A percentile compares a stretch with the other conserved stretches of the same genome.
These are phyloP conservation scores for Bromus sterilis DNA, from an alignment of 176 grass and related monocot genomes.

Conservation along the genomic window DNA sequence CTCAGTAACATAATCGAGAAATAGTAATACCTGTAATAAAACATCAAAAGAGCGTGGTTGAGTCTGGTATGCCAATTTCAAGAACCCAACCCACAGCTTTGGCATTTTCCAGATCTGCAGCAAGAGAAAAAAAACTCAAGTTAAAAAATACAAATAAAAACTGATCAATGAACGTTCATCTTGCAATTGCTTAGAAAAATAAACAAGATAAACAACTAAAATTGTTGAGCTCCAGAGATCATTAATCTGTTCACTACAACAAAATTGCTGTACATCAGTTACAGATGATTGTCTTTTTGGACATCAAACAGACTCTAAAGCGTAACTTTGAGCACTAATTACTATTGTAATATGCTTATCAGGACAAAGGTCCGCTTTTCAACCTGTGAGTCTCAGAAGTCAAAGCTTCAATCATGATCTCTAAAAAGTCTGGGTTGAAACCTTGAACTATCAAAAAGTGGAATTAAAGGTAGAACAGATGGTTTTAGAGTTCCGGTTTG, in stretches of 20 bases:
- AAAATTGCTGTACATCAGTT: neutral
- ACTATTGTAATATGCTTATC: neutral
- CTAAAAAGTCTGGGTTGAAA: neutral
- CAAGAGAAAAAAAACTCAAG: conserved; percentile 3
- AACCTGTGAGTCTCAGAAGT: neutral
- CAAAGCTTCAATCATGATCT: neutral
- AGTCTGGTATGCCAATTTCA: conserved; percentile 86
- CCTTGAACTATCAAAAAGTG: too few relatives aligned
- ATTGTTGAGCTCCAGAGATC: neutral
- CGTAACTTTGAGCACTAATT: neutral
- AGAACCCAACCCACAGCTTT: conserved; percentile 91
- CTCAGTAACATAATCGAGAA: neutral
- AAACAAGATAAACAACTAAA: conserved; percentile 8
- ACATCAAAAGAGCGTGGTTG: conserved; percentile 89
- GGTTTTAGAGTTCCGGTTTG: neutral
- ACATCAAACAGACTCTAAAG: neutral
- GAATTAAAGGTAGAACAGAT: too few relatives aligned
- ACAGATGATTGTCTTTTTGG: neutral
- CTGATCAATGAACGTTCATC: neutral
- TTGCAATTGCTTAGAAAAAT: neutral
- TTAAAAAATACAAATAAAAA: neutral
- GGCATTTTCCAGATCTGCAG: conserved; percentile 97
- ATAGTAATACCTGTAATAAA: conserved; percentile 62
- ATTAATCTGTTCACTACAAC: neutral
- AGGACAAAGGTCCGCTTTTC: neutral